Conservation (phyloP, 768 basidiomycete species). For the Gloeopeniophorella convolvens region DNA sequence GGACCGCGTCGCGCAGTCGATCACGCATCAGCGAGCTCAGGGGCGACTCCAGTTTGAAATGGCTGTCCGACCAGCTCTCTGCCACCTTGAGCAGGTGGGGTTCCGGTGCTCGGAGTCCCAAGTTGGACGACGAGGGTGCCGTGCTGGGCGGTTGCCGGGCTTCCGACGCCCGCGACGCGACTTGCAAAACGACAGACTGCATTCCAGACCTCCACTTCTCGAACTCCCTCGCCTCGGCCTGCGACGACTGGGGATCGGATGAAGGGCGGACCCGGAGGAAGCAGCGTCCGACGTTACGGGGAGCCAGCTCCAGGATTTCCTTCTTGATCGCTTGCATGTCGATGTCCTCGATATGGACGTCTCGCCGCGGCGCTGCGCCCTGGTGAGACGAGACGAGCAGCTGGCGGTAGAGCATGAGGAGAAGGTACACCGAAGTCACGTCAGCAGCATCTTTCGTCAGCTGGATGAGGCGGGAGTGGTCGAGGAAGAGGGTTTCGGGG, state of each 20-base stretch:
- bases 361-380: conserved; percentile 26
- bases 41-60: conserved; percentile 55
- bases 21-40: conserved; percentile 55
- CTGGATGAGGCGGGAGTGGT: conserved; percentile 58
- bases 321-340: conserved; percentile 58
- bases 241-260: conserved; percentile 15
- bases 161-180: conserved; percentile 62
- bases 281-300: conserved; percentile 54
- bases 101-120: conserved; percentile 19
- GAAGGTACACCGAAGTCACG: conserved; percentile 68
- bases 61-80: conserved; percentile 62
- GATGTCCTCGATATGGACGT: conserved; percentile 40
- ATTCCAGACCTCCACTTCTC: conserved; percentile 40
- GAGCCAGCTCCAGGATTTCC: conserved; percentile 68
- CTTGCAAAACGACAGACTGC: conserved; percentile 52
- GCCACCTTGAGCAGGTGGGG: conserved; percentile 52
- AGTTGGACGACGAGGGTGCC: background rate
- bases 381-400: conserved; percentile 46
- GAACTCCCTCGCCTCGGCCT: conserved; percentile 32
- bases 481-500: conserved; percentile 80
- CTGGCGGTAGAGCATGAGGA: conserved; percentile 74
- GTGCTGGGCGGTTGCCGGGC: conserved; percentile 23
- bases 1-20: conserved; percentile 58
- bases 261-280: conserved; percentile 30
- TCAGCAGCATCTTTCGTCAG: conserved; percentile 72